phyloP scores from a whole-genome alignment of 257 asterid genomes.

The Rubia yunnanensis region DNA sequence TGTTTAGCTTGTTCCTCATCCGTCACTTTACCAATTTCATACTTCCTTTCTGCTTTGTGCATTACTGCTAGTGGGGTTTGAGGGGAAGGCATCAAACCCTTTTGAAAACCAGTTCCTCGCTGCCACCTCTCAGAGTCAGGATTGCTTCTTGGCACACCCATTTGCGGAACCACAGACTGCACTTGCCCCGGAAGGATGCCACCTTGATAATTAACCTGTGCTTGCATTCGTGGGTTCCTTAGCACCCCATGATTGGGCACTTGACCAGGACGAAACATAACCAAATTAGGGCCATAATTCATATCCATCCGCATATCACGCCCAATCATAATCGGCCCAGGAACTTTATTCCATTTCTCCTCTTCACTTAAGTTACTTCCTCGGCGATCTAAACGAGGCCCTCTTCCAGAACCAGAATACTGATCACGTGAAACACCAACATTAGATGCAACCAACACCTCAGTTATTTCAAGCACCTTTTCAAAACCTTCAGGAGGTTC shows the following conservation, averaged over 20 bases:
- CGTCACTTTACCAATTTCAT: constrained; percentile 70
- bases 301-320: constrained; percentile 42
- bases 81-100: constrained; percentile 75
- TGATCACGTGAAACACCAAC: constrained; percentile 30
- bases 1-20: constrained; percentile 89
- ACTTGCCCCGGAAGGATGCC: constrained; percentile 61
- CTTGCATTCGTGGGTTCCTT: constrained; percentile 51
- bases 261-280: constrained; percentile 48
- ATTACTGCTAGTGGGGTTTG: constrained; percentile 55
- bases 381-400: constrained; percentile 65
- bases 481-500: constrained; percentile 63
- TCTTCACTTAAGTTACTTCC: constrained; percentile 47
- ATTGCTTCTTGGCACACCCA: constrained; percentile 47
- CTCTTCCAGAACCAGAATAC: constrained; percentile 41
- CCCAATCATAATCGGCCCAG: constrained; percentile 44
- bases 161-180: constrained; percentile 58
- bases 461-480: constrained; percentile 37
- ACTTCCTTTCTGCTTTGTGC: constrained; percentile 85
- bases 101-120: constrained; percentile 62
- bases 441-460: constrained; percentile 28
- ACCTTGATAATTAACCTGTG: constrained; percentile 39
- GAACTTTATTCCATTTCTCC: constrained; percentile 56
- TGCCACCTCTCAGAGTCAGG: constrained; percentile 88
- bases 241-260: constrained; percentile 56
- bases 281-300: constrained; percentile 30